Percentiles rank a stretch among this genome's conserved stretches.
phyloP scores from a whole-genome alignment of 1,139 yeast species.

The Blastobotrys proliferans region DNA sequence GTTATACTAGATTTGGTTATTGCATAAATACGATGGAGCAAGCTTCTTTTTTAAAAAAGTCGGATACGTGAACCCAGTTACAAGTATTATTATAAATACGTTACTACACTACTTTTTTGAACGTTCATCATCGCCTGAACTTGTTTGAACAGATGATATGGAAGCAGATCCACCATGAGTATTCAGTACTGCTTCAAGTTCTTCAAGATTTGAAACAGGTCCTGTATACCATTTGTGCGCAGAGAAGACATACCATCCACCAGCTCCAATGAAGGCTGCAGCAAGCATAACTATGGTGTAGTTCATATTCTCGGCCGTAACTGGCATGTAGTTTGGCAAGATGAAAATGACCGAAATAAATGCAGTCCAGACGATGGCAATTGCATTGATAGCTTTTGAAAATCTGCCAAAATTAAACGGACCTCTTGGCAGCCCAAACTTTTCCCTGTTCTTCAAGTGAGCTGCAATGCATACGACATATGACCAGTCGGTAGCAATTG shows the following conservation, averaged over 20 bases:
- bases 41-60: too few species aligned
- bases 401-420: slow-evolving; percentile 63
- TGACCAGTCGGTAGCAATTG: slow-evolving; percentile 64
- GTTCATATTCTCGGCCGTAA: slow-evolving; percentile 60
- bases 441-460: slow-evolving; percentile 46
- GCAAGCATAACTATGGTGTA: slow-evolving; percentile 56
- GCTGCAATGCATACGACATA: slow-evolving; percentile 60
- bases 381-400: slow-evolving; percentile 49
- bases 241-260: slow-evolving; percentile 17
- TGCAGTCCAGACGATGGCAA: slow-evolving; percentile 41
- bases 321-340: slow-evolving; percentile 62
- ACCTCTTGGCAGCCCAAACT: slow-evolving; percentile 49
- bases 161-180: too few species aligned
- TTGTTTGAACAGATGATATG: too few species aligned
- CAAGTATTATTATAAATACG: too few species aligned
- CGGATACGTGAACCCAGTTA: too few species aligned
- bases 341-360: slow-evolving; percentile 41
- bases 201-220: slow-evolving; percentile 13
- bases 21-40: too few species aligned
- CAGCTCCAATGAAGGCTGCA: slow-evolving; percentile 45
- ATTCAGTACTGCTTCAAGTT: too few species aligned
- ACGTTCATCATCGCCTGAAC: too few species aligned
- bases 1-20: too few species aligned
- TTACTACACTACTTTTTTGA: too few species aligned
- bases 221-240: slow-evolving; percentile 14